Evolutionary conservation across 148 eudicot genomes (phyloP), one percentile per base, ranked within the genome.

Genomic region (Nepenthes mirabilis): DNA sequence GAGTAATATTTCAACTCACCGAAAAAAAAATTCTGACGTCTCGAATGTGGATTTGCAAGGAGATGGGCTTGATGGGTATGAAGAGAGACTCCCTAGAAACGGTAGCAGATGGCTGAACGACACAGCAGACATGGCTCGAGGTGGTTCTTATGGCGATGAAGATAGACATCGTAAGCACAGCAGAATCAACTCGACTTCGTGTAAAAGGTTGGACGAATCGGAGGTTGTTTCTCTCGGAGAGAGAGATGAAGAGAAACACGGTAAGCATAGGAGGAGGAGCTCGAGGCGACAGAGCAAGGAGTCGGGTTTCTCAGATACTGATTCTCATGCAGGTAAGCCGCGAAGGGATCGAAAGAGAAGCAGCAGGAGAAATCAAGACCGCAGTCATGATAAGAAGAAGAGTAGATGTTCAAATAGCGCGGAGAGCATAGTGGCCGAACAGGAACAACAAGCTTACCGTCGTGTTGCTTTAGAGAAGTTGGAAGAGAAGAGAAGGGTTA

Each of bases 201-300:
- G 49, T 2, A 40, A 59, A 33, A 32, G 7, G 34, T n/a, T 32
- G 5, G 36, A 32, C 9, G 9, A 14, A 43, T 43, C 62, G 2
- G 62, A 59, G 48, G 11, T 43, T 40, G 50, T 2, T 47, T 59
- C 52, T 40, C 51, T 11, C 14, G 40, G 32, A 61, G 35, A 49
- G 34, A 49, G 48, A 14, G 64, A 49, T 37, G 36, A 43, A 49
- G 52, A 5, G 12, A 12, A 49, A 49, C 52, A 49, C 64, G 33
- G 55, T 48, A 47, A 48, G 37, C 64, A 49, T 52, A 47, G 34
- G 37, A 60, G 64, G 37, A 61, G 43, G 48, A 61, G 55, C 64
- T 61, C 64, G 37, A 61, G 55, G 36, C 40, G 33, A 6, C 52
- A 49, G 52, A n/a, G 11, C 52, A 49, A 49, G 52, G 52, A 11